phyloP scores from a whole-genome alignment of 257 asterid species.

The Osmanthus fragrans region DNA sequence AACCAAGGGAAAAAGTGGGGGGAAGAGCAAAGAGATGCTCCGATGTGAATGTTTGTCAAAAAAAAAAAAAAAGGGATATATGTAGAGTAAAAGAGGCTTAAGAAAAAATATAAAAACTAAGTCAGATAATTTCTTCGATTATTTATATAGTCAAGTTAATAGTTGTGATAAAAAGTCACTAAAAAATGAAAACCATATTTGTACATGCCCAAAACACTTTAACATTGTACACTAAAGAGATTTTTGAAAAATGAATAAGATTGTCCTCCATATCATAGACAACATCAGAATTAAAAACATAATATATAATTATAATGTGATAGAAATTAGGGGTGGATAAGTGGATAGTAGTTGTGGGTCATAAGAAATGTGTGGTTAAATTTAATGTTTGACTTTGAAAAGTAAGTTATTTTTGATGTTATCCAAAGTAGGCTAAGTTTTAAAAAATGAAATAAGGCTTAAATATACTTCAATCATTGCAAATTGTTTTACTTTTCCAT shows the following conservation, averaged over 20 bases:
- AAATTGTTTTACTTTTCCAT: constrained; percentile 18
- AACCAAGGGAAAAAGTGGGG: not conserved
- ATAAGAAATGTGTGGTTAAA: too few relatives aligned
- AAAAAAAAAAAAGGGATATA: not conserved
- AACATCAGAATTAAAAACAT: not conserved
- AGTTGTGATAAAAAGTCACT: not conserved
- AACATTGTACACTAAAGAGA: not conserved
- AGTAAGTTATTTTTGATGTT: too few relatives aligned
- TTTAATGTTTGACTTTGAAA: too few relatives aligned
- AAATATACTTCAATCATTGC: not conserved
- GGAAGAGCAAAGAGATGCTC: not conserved
- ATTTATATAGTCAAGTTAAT: not conserved
- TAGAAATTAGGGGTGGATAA: too few relatives aligned
- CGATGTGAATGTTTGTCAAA: not conserved
- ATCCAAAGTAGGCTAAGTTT: not conserved
- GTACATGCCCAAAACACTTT: not conserved
- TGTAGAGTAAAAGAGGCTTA: not conserved
- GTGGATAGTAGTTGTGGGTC: too few relatives aligned
- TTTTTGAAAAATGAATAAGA: not conserved
- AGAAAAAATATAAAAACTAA: constrained; percentile 7
- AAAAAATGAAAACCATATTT: not conserved
- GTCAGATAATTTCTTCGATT: not conserved
- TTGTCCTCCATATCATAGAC: constrained; percentile 9
- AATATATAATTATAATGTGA: not conserved
- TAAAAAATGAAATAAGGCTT: not conserved